Conservation (phyloP, 768 basidiomycete species). For the Podaxis sp. region DNA sequence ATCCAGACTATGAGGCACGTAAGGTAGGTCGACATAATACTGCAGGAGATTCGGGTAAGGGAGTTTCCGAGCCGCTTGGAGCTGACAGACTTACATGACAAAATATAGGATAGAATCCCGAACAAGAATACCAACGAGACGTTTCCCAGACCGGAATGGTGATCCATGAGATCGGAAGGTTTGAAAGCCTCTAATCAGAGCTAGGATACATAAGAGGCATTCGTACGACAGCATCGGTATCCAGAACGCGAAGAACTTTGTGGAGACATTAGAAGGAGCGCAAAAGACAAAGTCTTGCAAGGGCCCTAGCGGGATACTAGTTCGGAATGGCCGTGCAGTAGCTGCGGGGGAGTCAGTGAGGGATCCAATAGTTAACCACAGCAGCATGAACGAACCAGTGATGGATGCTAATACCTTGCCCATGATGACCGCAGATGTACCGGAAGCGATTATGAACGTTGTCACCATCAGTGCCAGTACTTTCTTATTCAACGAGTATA, state of each 20-base stretch:
- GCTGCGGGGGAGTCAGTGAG: slow-evolving; percentile 11
- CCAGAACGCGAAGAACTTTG: slow-evolving; percentile 53
- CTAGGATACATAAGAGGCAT: slow-evolving; percentile 44
- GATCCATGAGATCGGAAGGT: slow-evolving; percentile 32
- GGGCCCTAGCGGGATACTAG: slow-evolving; percentile 9
- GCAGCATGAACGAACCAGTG: slow-evolving; percentile 25
- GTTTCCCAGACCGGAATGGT: slow-evolving; percentile 36
- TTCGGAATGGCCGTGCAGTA: slow-evolving; percentile 14
- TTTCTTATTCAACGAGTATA: slow-evolving; percentile 50
- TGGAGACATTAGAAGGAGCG: slow-evolving; percentile 30
- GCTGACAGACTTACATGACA: slow-evolving; percentile 38
- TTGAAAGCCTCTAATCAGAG: slow-evolving; percentile 45
- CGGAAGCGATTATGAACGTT: slow-evolving; percentile 34
- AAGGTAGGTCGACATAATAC: slow-evolving; percentile 53
- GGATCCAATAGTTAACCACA: background rate
- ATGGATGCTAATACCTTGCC: slow-evolving; percentile 36
- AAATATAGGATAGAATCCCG: slow-evolving; percentile 57
- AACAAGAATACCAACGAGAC: slow-evolving; percentile 45
- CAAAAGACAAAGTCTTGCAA: slow-evolving; percentile 34
- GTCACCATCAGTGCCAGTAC: slow-evolving; percentile 42
- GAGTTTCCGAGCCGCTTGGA: background rate
- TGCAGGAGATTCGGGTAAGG: slow-evolving; percentile 17
- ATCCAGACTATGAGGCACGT: slow-evolving; percentile 43
- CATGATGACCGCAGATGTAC: slow-evolving; percentile 45
- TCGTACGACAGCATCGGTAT: slow-evolving; percentile 55